Evolutionary conservation across 1,284 basidiomycete genomes (phyloP), one percentile per base, ranked within the genome.

Genomic region (Puccinia triticina): DNA sequence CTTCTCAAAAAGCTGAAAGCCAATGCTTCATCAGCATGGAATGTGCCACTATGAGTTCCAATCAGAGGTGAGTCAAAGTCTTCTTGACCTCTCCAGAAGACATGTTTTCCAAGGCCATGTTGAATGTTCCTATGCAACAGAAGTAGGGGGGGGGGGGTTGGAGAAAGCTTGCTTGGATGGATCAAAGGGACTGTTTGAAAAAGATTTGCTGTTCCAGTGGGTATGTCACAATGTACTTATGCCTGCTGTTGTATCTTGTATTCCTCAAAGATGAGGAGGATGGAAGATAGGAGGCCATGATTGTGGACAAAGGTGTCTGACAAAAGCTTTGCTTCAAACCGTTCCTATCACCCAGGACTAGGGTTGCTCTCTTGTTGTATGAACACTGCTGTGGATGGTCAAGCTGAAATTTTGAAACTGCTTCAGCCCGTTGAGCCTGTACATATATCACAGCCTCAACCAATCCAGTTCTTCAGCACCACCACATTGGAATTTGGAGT

Each of bases 1-100:
- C 92, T 91, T 77, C 92, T 91, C 61, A 99, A 90, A 82, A 99
- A 89, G 88, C 93, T 95, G n/a, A 97, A 94, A 0, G 95, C 95
- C 29, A 97, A 90, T 0, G 94, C 94, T 88, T 97, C 96, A 86
- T 99, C 96, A 86, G 95, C 96, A 87, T 99, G 96, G 88, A 98
- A 98, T 0, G 94, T 95, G 32, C 96, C 96, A 84, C 93, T 94
- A 88, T 98, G 96, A 1, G 96, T 98, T 76, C 94, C 94, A 85
- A 96, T 96, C 43, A 78, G 48, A 50, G 50, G 74, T n/a, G 57
- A 59, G 14, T 77, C 74, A n/a, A 77, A 61, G 74, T 37, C 43
- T 77, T 77, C 40, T 77, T 77, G 37, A 26, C 21, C 29, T 61
- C 57, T 46, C n/a, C 48, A 50, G 48, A 29, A 2, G 69, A 71